Percentiles rank a stretch among this genome's conserved stretches.
Evolutionary conservation across 2,329 filamentous ascomycete genomes (phyloP).

Genomic region (Xylariaceae sp.): DNA sequence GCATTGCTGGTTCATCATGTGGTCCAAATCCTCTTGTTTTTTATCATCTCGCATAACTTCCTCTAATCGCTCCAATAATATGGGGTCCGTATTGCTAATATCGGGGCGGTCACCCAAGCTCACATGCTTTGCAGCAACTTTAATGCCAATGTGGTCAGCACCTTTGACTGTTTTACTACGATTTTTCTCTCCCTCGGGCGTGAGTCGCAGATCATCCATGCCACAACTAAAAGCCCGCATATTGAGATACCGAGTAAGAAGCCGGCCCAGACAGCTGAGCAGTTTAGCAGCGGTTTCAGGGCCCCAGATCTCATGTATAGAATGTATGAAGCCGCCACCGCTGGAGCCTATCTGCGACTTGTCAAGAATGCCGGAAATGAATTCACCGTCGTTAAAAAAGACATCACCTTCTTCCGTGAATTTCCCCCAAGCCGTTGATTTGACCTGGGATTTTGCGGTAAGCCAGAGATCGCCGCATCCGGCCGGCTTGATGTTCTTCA

Average conservation of each 20-base stretch:
- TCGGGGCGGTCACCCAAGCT: slow-evolving; percentile 68
- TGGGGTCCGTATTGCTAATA: slow-evolving; percentile 61
- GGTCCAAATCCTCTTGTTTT: slow-evolving; percentile 90
- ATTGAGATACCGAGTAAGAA: slow-evolving; percentile 86
- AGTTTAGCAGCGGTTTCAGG: slow-evolving; percentile 83
- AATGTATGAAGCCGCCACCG: slow-evolving; percentile 84
- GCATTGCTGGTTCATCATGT: slow-evolving; percentile 75
- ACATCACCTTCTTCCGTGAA: slow-evolving; percentile 77
- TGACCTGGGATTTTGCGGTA: slow-evolving; percentile 76
- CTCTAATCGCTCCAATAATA: slow-evolving; percentile 79
- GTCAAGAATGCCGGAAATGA: slow-evolving; percentile 89
- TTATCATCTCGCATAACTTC: slow-evolving; percentile 87
- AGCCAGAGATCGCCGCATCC: slow-evolving; percentile 79
- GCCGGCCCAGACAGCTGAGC: slow-evolving; percentile 83
- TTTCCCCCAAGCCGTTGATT: slow-evolving; percentile 77
- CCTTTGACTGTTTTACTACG: slow-evolving; percentile 70
- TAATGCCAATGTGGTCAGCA: slow-evolving; percentile 70
- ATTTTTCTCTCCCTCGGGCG: slow-evolving; percentile 72
- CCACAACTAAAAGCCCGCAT: slow-evolving; percentile 97
- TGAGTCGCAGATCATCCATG: slow-evolving; percentile 92
- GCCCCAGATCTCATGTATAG: slow-evolving; percentile 91
- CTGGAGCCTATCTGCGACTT: slow-evolving; percentile 93
- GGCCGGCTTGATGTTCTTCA: slow-evolving; percentile 86
- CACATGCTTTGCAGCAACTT: slow-evolving; percentile 86
- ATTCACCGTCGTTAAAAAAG: slow-evolving; percentile 81